Percentiles rank a stretch among this genome's conserved stretches.
phyloP scores from a whole-genome alignment of 768 basidiomycete species.

The Panaeolus papilionaceus region DNA sequence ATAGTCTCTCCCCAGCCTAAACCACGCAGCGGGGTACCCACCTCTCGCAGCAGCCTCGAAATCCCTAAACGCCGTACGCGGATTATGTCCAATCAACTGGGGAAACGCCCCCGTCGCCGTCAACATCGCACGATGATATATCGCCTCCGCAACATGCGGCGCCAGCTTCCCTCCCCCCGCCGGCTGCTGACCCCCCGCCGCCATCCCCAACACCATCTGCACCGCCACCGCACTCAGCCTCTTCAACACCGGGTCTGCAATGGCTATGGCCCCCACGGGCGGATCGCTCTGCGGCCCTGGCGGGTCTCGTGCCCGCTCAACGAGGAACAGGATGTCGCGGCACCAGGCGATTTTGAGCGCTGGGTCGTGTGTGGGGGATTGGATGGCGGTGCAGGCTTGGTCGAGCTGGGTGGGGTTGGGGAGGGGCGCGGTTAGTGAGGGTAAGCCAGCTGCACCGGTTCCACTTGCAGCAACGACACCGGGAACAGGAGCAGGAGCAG shows the following conservation, averaged over 20 bases:
- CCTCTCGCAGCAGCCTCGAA: constrained; percentile 84
- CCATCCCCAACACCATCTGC: neutral
- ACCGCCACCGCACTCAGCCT: neutral
- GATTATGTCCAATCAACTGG: constrained; percentile 65
- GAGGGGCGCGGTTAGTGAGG: constrained; percentile 69
- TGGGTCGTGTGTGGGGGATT: constrained; percentile 62
- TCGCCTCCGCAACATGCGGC: constrained; percentile 68
- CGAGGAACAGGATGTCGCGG: constrained; percentile 81
- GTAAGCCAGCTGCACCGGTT: constrained; percentile 28
- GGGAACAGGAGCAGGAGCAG: too few species aligned
- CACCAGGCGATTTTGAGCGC: constrained; percentile 76
- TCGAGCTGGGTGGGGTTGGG: constrained; percentile 69
- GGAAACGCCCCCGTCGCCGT: constrained; percentile 76
- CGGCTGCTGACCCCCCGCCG: constrained; percentile 7
- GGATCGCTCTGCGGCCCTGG: constrained; percentile 46
- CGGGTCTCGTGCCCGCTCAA: constrained; percentile 51
- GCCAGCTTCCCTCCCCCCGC: constrained; percentile 28
- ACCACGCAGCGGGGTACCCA: constrained; percentile 88
- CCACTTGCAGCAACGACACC: too few species aligned
- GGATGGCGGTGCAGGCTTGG: constrained; percentile 55
- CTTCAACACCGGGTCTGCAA: neutral
- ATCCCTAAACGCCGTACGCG: constrained; percentile 85
- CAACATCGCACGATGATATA: constrained; percentile 80
- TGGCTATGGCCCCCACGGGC: constrained; percentile 28
- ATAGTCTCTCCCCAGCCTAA: constrained; percentile 89